Base-by-base conservation (phyloP, 176 grass and related monocot genomes). In the Guadua angustifolia region DNA sequence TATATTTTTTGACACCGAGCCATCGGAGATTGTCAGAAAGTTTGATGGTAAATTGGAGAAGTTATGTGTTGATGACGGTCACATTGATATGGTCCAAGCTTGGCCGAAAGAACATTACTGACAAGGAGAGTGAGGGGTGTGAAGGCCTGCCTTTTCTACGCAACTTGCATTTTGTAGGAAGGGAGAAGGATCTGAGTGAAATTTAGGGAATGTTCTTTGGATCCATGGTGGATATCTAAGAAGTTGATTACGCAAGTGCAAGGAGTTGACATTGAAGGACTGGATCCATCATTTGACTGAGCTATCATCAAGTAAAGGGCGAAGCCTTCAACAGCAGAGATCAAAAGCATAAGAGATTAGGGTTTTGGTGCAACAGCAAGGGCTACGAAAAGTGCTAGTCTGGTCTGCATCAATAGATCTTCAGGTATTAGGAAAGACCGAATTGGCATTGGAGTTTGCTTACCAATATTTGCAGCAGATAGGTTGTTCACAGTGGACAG, bases 241-340 rank as follows among this genome's bases (percentile, higher is more conserved):
- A 96, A 62, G 86, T 92, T 43, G 97, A 99, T 73, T 88, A 86
- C 91, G 85, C 75, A 99, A 96, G 85, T 94, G 81, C 80, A 99
- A 99, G 83, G 97, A 99, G 72, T 93, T 93, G 4, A 96, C 91
- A 45, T 70, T 96, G 79, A 93, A 99, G 62, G 91, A 93, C 62
- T 99, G 97, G 97, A 95, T 99, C 14, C 93, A 99, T 72, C 93
- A 93, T 5, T 91, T 94, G 29, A 90, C 96, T 16, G 97, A 94
- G 64, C 79, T 93, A 63, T 85, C 88, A 47, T 81, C 88, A 18
- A 74, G 89, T 62, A 95, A 95, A 98, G 86, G 88, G 52, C 85
- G 93, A 86, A 84, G 52, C 15, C 84, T 92, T 38, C 93, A 99
- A 65, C 96, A 89, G 88, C 93, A 94, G 78, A 88, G 97, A 65